Evolutionary conservation across 257 asterid genomes (phyloP).

Genomic region (Solanum neorickii): DNA sequence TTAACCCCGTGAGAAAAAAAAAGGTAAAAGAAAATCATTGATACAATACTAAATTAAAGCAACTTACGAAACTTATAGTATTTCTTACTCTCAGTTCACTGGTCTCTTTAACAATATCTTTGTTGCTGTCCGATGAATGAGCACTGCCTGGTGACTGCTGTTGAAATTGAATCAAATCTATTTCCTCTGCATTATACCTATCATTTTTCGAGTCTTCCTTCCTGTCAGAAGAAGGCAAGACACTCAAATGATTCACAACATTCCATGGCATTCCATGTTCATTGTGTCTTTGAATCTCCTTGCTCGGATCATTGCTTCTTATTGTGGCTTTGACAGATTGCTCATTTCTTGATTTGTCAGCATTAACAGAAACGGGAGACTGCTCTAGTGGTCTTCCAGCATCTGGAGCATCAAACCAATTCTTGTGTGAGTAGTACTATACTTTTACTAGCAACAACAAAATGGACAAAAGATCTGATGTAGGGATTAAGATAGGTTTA

Average conservation of each 20-base stretch:
- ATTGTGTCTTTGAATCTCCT: neutral
- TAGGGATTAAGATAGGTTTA: neutral
- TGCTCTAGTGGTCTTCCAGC: neutral
- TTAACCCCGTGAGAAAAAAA: neutral
- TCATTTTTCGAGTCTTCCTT: neutral
- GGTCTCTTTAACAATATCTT: neutral
- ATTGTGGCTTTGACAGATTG: neutral
- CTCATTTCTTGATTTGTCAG: neutral
- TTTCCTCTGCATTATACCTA: neutral
- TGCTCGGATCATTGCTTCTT: neutral
- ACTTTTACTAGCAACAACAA: neutral
- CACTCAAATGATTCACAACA: neutral
- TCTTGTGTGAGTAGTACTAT: neutral
- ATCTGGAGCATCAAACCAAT: neutral
- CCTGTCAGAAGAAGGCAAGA: neutral
- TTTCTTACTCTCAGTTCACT: neutral
- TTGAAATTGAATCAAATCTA: conserved; percentile 5
- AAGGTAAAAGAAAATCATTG: neutral
- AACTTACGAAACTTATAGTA: neutral
- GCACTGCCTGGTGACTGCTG: conserved; percentile 6
- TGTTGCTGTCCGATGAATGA: conserved; percentile 3
- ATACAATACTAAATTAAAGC: neutral
- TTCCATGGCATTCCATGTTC: neutral
- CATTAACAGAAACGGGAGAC: neutral
- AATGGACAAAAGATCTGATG: neutral